phyloP scores from a whole-genome alignment of 768 basidiomycete species.

The Naganishia friedmannii region DNA sequence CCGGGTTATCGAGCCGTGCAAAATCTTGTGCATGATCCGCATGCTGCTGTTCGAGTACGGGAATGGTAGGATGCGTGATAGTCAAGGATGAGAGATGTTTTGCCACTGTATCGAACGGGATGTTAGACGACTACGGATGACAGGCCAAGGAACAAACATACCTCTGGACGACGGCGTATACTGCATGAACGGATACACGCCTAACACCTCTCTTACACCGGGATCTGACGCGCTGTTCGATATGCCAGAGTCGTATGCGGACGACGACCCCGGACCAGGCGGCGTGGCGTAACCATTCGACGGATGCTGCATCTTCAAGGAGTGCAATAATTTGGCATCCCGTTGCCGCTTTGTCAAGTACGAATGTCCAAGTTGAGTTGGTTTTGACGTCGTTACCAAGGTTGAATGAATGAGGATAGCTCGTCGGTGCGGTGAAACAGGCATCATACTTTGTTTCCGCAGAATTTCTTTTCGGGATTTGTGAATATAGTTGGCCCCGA shows the following conservation, averaged over 20 bases:
- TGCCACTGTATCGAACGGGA: constrained; percentile 32
- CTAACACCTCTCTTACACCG: constrained; percentile 38
- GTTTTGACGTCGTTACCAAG: neutral
- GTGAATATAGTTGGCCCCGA: no score
- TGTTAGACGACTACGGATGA: neutral
- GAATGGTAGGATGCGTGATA: constrained; percentile 34
- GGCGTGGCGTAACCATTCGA: neutral
- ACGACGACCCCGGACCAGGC: neutral
- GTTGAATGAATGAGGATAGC: neutral
- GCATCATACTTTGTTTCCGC: neutral
- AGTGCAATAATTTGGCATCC: neutral
- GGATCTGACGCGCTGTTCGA: constrained; percentile 31
- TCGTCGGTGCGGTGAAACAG: neutral
- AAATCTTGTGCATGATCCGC: constrained; percentile 39
- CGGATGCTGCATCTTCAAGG: neutral
- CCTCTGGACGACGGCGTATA: constrained; percentile 47
- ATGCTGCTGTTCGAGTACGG: constrained; percentile 37
- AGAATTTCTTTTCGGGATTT: neutral
- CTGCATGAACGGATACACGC: constrained; percentile 43
- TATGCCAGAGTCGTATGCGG: neutral
- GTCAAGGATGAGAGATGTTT: constrained; percentile 41
- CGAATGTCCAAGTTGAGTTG: neutral
- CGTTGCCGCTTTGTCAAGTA: neutral
- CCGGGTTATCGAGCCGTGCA: constrained; percentile 38
- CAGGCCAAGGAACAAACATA: constrained; percentile 26